Evolutionary conservation across 805 yeast genomes (phyloP).

Genomic region (Scheffersomyces lignosus): DNA sequence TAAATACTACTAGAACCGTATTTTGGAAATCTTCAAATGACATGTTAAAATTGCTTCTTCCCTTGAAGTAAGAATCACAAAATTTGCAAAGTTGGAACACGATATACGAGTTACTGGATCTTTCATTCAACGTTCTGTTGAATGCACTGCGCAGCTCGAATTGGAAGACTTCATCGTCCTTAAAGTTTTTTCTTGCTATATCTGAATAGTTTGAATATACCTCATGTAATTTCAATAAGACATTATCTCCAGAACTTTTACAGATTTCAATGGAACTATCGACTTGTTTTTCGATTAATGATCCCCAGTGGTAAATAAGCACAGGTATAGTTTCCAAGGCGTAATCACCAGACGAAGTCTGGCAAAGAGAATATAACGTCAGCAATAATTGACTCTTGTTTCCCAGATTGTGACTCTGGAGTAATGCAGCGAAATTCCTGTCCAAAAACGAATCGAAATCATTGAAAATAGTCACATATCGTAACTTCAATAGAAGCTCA

Average conservation of each 20-base stretch:
- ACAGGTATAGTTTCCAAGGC: conserved; percentile 18
- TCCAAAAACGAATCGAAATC: conserved; percentile 23
- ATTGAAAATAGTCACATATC: conserved; percentile 31
- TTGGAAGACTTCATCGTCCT: conserved; percentile 21
- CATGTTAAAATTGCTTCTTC: conserved; percentile 1
- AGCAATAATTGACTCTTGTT: neutral
- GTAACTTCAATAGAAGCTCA: conserved; percentile 18
- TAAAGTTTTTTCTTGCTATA: conserved; percentile 12
- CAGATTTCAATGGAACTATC: conserved; percentile 6
- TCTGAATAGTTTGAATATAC: conserved; percentile 11
- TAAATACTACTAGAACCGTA: conserved; percentile 28
- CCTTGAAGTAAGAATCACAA: conserved; percentile 31
- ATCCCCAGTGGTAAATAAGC: conserved; percentile 28
- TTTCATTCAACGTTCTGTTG: conserved; percentile 14
- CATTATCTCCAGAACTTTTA: conserved; percentile 1
- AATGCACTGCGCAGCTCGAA: conserved; percentile 34
- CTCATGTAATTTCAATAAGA: conserved; percentile 9
- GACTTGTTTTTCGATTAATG: conserved; percentile 4
- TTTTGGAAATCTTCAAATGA: conserved; percentile 15
- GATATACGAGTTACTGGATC: conserved; percentile 12
- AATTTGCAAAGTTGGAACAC: conserved; percentile 28
- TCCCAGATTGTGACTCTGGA: neutral
- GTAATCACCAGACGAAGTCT: conserved; percentile 15
- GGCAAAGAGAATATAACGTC: conserved; percentile 13
- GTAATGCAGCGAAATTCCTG: conserved; percentile 1